Evolutionary conservation across 305 asterid species (phyloP), one percentile per base, ranked within the genome.

Genomic region (Ajuga reptans): DNA sequence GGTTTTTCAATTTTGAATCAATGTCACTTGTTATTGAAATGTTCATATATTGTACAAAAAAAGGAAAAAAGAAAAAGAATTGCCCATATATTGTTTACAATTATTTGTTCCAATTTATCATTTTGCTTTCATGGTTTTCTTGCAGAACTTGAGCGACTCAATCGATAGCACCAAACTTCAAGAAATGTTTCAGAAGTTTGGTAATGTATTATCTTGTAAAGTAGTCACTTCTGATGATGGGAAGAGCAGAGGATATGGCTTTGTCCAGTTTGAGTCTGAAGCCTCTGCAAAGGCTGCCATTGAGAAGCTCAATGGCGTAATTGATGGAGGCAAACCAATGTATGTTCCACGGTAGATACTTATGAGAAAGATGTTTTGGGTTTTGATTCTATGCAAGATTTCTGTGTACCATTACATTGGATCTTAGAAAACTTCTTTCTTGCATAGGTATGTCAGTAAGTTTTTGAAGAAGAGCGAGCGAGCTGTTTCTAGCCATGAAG

Each of bases 161-260:
- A 54, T 84, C n/a, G 95, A 92, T 74, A 79, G 78, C 47, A 68
- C 71, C 24, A 89, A 86, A 86, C 97, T 92, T 64, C 87, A 92
- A 75, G 93, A 92, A 55, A 79, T 84, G 72, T 92, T 92, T 73
- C 87, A 85, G 85, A 74, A 82, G 66, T 90, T 85, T 74, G 98
- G 97, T 52, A 77, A 70, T 52, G 78, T 92, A 54, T n/a, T 88
- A 62, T 92, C 98, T 29, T 79, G 97, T 77, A 92, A 92, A 84
- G 91, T 90, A 77, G 87, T 72, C 59, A 79, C 73, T 41, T 82
- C 81, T 72, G 96, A 86, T 49, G 92, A 92, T 78, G 97, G 98
- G 66, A 88, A 84, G 84, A 90, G 96, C 87, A 89, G 79, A 79
- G 98, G 96, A 71, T 86, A 88, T 75, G 98, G 98, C 60, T 92